A percentile compares a stretch with the other conserved stretches of the same genome.
phyloP scores from a whole-genome alignment of 805 yeast species.

The Nakazawaea pomicola region DNA sequence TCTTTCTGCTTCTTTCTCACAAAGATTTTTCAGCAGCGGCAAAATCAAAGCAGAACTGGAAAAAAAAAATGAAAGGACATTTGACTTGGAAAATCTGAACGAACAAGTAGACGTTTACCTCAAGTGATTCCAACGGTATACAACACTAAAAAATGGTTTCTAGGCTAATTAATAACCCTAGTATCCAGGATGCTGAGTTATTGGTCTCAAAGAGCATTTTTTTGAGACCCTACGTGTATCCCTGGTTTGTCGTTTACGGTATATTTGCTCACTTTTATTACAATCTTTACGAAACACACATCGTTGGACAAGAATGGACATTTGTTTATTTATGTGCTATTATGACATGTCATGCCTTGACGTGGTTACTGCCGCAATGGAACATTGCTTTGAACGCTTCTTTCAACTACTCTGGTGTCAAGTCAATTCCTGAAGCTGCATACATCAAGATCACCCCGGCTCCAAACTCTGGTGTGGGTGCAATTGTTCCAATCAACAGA shows the following conservation, averaged over 20 bases:
- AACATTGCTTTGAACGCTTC: slow-evolving; percentile 61
- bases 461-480: slow-evolving; percentile 82
- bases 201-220: slow-evolving; percentile 60
- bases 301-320: slow-evolving; percentile 94
- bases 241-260: slow-evolving; percentile 78
- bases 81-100: neutral
- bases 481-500: slow-evolving; percentile 61
- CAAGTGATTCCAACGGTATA: no score
- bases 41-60: neutral
- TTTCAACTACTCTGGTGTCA: slow-evolving; percentile 61
- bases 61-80: neutral
- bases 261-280: slow-evolving; percentile 59
- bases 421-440: slow-evolving; percentile 55
- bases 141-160: slow-evolving; percentile 10
- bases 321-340: slow-evolving; percentile 78
- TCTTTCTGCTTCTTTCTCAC: neutral
- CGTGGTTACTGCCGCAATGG: slow-evolving; percentile 95
- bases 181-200: slow-evolving; percentile 67
- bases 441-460: slow-evolving; percentile 75
- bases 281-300: slow-evolving; percentile 70
- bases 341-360: slow-evolving; percentile 64
- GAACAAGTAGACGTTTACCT: neutral
- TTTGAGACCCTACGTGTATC: slow-evolving; percentile 75
- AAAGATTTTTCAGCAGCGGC: neutral
- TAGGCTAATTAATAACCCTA: slow-evolving; percentile 59